Percentiles rank a stretch among this genome's conserved stretches.
phyloP scores from a whole-genome alignment of 768 basidiomycete genomes.

The Phylloporus sp. region DNA sequence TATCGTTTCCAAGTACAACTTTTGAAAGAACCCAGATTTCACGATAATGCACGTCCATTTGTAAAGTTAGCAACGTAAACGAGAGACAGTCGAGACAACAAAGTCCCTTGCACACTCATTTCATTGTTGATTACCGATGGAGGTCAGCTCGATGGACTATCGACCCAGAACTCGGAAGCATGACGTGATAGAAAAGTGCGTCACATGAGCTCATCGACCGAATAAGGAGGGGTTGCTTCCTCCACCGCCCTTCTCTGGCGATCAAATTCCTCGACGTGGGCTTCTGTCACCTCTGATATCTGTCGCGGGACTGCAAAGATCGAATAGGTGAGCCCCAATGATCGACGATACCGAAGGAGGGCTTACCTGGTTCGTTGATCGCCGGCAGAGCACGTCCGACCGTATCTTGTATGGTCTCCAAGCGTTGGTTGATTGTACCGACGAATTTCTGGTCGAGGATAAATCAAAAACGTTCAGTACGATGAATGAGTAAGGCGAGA shows the following conservation, averaged over 20 bases:
- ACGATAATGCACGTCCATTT: neutral
- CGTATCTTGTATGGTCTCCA: conserved; percentile 11
- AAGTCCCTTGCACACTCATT: neutral
- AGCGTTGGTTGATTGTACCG: conserved; percentile 9
- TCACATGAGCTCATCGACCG: conserved; percentile 16
- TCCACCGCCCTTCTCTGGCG: neutral
- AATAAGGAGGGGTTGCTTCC: conserved; percentile 3
- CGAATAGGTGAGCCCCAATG: neutral
- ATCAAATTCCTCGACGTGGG: conserved; percentile 13
- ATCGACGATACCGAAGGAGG: neutral
- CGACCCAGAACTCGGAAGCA: neutral
- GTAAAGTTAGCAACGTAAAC: neutral
- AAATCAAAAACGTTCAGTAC: neutral
- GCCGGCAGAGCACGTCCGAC: conserved; percentile 11
- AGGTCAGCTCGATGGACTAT: neutral
- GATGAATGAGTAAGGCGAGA: neutral
- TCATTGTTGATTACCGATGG: neutral
- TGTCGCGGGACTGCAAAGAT: conserved; percentile 8
- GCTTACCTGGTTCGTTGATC: conserved; percentile 8
- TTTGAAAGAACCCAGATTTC: conserved; percentile 1
- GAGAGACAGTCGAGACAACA: neutral
- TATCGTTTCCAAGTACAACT: conserved; percentile 38
- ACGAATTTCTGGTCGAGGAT: conserved; percentile 5
- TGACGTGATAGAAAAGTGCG: neutral
- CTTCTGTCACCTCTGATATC: conserved; percentile 8